Percentiles rank a stretch among this genome's conserved stretches.
These are phyloP conservation scores for Candolleomyces eurysporus DNA, from an alignment of 768 basidiomycete species.

Conservation along the genomic window DNA sequence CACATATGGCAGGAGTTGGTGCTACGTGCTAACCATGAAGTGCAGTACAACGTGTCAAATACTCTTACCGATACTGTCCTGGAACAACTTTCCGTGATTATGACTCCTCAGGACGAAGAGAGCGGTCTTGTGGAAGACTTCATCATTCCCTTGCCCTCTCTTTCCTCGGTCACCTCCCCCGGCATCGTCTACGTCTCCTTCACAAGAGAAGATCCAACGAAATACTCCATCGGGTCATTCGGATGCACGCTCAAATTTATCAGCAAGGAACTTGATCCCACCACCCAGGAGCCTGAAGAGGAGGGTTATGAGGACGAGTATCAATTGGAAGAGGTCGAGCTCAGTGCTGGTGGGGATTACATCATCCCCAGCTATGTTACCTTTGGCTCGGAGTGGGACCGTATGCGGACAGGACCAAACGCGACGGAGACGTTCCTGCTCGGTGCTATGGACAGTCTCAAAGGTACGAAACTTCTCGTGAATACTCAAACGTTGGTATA, in stretches of 20 bases:
- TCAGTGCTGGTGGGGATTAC: conserved; percentile 91
- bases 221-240: conserved; percentile 84
- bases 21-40: conserved; percentile 9
- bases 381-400: conserved; percentile 95
- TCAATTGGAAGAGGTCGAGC: conserved; percentile 92
- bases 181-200: conserved; percentile 92
- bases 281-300: conserved; percentile 92
- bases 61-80: conserved; percentile 94
- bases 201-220: conserved; percentile 73
- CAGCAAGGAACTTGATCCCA: conserved; percentile 96
- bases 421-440: conserved; percentile 93
- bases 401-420: conserved; percentile 71
- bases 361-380: conserved; percentile 93
- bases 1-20: not conserved
- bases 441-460: conserved; percentile 88
- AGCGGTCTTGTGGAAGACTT: conserved; percentile 86
- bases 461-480: conserved; percentile 57
- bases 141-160: conserved; percentile 78
- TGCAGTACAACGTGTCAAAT: conserved; percentile 94
- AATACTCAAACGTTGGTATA: not conserved
- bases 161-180: conserved; percentile 72
- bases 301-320: conserved; percentile 99
- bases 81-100: conserved; percentile 91
- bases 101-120: conserved; percentile 78
- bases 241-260: conserved; percentile 89